Evolutionary conservation across 768 basidiomycete genomes (phyloP), one percentile per base, ranked within the genome.

Genomic region (Paxillus rubicundulus): DNA sequence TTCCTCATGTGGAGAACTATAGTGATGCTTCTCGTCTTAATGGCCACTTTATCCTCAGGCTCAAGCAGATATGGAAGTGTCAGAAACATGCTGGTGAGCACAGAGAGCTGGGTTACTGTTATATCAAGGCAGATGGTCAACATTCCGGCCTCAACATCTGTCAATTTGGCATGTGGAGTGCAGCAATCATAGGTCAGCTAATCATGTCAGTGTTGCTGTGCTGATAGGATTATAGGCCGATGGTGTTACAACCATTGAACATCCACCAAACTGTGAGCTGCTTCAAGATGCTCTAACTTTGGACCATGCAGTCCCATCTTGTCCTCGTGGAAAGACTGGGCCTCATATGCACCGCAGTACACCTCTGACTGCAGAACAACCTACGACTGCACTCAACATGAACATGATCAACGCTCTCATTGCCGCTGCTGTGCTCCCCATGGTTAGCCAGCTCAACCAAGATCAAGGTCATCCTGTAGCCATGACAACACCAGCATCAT

Each of bases 61-160:
- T 63, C 20, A 57, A 61, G 42, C 20, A 45, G 16, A 50, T 53
- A 28, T 61, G 58, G 55, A n/a, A 24, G 21, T 63, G 62, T 45
- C 48, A 49, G 32, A 47, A 32, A 17, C 62, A 63, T 32, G 10
- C 9, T n/a, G 56, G 60, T 9, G 62, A 63, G 48, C 49, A 61
- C 43, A 52, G 62, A 32, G 60, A 63, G 16, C 28, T 49, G 4
- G 58, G 60, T 9, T 51, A 50, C 30, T 63, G 60, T 40, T 63
- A 51, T 28, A 37, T 58, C 13, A 27, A 39, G 17, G n/a, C 46
- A 33, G 45, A 17, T 45, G 27, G 45, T 38, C 46, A 52, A 24
- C 51, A 52, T 37, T 24, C 37, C 20, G 42, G 28, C 13, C 51
- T 46, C 24, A 52, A 52, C 28, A 45, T 9, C 17, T 28, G 27